These are phyloP conservation scores for Aspergillus uvarum DNA, from an alignment of 2,329 filamentous ascomycete genomes.

Conservation along the genomic window DNA sequence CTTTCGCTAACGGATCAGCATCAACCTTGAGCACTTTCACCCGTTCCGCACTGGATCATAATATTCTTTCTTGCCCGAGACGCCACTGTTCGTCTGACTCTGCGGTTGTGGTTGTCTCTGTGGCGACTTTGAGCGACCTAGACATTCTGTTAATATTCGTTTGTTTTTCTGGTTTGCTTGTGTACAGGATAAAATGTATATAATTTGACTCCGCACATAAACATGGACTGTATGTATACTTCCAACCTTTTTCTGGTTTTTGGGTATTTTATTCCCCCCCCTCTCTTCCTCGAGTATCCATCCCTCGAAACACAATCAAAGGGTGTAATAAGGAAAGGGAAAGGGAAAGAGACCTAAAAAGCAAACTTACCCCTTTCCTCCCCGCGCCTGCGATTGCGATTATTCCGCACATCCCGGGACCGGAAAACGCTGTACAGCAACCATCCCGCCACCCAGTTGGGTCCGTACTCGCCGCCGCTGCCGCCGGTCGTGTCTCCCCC, in stretches of 20 bases:
- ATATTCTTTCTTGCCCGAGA: conserved; percentile 34
- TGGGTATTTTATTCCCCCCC: too few relatives aligned
- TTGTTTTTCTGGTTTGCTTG: neutral
- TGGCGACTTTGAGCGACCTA: conserved; percentile 3
- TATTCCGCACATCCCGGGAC: conserved; percentile 48
- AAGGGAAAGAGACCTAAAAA: neutral
- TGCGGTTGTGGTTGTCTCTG: conserved; percentile 21
- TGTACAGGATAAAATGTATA: neutral
- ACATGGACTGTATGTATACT: neutral
- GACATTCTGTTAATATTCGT: neutral
- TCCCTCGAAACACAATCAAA: neutral
- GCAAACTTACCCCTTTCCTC: conserved; percentile 17
- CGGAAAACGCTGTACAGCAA: conserved; percentile 50
- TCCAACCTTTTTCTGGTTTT: too few relatives aligned
- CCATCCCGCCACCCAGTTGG: conserved; percentile 50
- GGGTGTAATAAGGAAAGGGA: neutral
- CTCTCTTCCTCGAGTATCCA: too few relatives aligned
- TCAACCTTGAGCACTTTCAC: neutral
- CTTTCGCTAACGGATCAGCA: too few relatives aligned
- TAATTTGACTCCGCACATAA: neutral
- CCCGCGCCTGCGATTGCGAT: conserved; percentile 44
- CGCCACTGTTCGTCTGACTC: conserved; percentile 24
- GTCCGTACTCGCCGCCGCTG: conserved; percentile 45
- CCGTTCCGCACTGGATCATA: conserved; percentile 46
- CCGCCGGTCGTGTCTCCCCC: conserved; percentile 22